These are phyloP conservation scores for Penicillium dipodomyicola DNA, from an alignment of 495 filamentous ascomycete species.

Conservation along the genomic window DNA sequence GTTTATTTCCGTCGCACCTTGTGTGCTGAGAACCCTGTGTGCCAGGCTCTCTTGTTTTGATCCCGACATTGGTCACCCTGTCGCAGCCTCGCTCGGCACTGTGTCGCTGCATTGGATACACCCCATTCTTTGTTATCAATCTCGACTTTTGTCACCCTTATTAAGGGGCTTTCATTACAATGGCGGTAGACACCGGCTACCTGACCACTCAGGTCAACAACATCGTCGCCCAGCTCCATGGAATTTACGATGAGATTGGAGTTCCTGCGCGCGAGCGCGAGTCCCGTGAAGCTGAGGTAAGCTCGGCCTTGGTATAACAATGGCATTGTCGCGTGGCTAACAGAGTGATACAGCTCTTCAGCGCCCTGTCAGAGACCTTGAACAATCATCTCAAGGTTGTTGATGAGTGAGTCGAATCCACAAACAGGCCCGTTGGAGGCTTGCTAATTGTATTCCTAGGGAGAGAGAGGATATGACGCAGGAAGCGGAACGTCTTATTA, in stretches of 20 bases:
- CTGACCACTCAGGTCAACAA: conserved; percentile 89
- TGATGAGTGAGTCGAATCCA: conserved; percentile 52
- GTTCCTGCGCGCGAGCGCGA: conserved; percentile 88
- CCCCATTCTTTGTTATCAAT: conserved; percentile 19
- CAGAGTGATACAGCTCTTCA: conserved; percentile 63
- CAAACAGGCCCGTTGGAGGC: conserved; percentile 1
- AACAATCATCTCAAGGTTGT: conserved; percentile 80
- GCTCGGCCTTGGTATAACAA: conserved; percentile 16
- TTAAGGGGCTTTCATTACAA: conserved; percentile 33
- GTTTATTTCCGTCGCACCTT: conserved; percentile 20
- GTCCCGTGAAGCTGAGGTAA: conserved; percentile 77
- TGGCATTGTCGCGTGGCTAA: conserved; percentile 7
- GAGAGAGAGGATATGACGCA: conserved; percentile 87
- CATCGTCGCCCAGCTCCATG: conserved; percentile 86
- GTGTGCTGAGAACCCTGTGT: conserved; percentile 23
- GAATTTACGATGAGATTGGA: conserved; percentile 94
- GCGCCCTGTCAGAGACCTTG: conserved; percentile 80
- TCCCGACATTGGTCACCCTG: conserved; percentile 18
- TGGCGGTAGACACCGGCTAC: conserved; percentile 88
- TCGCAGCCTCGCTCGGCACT: conserved; percentile 19
- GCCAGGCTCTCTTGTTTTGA: conserved; percentile 24
- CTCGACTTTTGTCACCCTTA: conserved; percentile 5
- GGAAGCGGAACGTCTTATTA: conserved; percentile 82
- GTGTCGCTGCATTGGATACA: conserved; percentile 20
- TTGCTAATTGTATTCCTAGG: conserved; percentile 35